Conservation (phyloP, 495 filamentous ascomycete species). For the Penicillium odoratum region DNA sequence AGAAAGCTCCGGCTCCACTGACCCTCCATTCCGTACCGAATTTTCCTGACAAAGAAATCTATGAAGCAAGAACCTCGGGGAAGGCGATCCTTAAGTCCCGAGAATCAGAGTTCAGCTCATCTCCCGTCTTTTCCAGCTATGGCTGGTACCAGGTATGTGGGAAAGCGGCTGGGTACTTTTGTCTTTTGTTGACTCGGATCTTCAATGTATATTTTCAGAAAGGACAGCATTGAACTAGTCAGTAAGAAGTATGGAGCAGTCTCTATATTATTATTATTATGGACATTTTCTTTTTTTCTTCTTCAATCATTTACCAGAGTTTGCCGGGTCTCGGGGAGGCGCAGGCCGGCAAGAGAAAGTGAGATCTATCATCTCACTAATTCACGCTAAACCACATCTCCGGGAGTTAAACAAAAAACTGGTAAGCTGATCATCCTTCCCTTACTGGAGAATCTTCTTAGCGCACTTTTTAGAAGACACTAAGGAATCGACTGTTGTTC, state of each 20-base stretch:
- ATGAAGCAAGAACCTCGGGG: slow-evolving; percentile 12
- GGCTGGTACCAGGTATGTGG: background rate
- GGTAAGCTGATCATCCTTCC: slow-evolving; percentile 38
- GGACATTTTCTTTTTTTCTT: slow-evolving; percentile 1
- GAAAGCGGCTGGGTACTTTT: slow-evolving; percentile 15
- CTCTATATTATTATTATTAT: background rate
- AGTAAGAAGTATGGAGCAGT: no score
- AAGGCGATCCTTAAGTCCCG: slow-evolving; percentile 19
- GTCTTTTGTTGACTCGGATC: slow-evolving; percentile 1
- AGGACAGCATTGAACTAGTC: no score
- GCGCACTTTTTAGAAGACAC: slow-evolving; percentile 24
- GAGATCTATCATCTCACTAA: slow-evolving; percentile 51
- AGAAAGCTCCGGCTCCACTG: slow-evolving; percentile 4
- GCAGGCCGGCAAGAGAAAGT: slow-evolving; percentile 25
- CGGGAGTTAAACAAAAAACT: slow-evolving; percentile 26
- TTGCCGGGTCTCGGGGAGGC: slow-evolving; percentile 18
- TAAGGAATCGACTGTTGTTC: slow-evolving; percentile 34
- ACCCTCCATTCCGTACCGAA: background rate
- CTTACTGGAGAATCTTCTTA: slow-evolving; percentile 34
- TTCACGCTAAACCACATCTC: slow-evolving; percentile 42
- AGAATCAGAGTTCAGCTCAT: slow-evolving; percentile 14
- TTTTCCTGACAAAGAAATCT: background rate
- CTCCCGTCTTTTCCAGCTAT: slow-evolving; percentile 13
- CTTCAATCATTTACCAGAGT: slow-evolving; percentile 3
- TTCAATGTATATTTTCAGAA: background rate